Base-by-base conservation (phyloP, 2,329 filamentous ascomycete species). In the Sporothrix globosa region DNA sequence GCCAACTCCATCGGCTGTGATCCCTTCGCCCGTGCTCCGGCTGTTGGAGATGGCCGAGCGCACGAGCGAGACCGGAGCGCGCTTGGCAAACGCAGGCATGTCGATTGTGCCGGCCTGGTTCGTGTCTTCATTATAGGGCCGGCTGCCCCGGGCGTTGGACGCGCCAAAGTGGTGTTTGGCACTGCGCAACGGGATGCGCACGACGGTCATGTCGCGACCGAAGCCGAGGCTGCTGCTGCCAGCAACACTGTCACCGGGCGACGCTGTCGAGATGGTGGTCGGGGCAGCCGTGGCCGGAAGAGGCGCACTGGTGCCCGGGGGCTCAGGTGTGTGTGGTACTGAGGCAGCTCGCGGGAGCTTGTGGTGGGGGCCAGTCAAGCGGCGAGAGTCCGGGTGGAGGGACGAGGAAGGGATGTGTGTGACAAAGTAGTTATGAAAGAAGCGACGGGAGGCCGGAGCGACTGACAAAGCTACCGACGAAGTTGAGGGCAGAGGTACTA, bases 131-230 rank as follows among this genome's bases (percentile, higher is more conserved):
- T 98, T 98, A 79, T 96, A 93, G 0, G 90, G 88, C 13, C 96
- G 88, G 69, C 91, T 92, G 27, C 96, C 96, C 65, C 96, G 88
- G 44, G 91, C 91, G 54, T 91, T 87, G 14, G 88, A 88, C 30
- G 89, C 92, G 34, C 96, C 96, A 77, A 96, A 97, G 81, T 99
- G 96, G 78, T 99, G 96, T 78, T 98, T 98, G 41, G 96, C 96
- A 75, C 91, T 94, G 76, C 91, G 91, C 73, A 99, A 83, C 5
- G 96, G 96, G 77, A 99, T 99, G 48, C 96, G 91, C 63, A 98
- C 96, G 6, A 98, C 92, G 0, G 96, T 97, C 74, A 96, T 88
- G 76, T 97, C 93, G 75, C 93, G 87, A 69, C 82, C 85, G 17
- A 66, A 52, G 11, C 60, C 61, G 3, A 39, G 17, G 85, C 50